Conservation (phyloP, 129 eudicot species). For the Flaveria brownii region DNA sequence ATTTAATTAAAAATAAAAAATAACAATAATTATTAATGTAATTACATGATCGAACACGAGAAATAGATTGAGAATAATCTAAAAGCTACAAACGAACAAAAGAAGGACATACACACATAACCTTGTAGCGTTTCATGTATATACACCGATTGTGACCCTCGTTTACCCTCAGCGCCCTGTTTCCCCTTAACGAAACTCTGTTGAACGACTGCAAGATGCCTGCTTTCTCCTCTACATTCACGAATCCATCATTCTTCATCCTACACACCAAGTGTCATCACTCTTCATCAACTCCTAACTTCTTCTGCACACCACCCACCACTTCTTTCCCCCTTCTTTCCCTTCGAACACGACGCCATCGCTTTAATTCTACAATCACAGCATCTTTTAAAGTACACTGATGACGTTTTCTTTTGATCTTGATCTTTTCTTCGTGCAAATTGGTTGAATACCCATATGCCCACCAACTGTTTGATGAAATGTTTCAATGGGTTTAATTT, state of each 20-base stretch:
- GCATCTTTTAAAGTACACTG: constrained; percentile 51
- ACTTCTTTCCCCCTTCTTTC: constrained; percentile 27
- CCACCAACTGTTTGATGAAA: constrained; percentile 47
- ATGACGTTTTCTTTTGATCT: neutral
- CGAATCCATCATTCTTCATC: constrained; percentile 21
- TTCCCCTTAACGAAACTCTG: constrained; percentile 9
- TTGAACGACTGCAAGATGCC: constrained; percentile 27
- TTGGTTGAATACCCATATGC: constrained; percentile 24
- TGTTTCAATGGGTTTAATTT: constrained; percentile 25
- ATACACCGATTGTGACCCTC: constrained; percentile 21
- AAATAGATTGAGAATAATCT: too few relatives aligned
- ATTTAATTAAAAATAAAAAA: too few relatives aligned
- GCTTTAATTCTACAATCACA: constrained; percentile 30
- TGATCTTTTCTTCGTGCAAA: neutral
- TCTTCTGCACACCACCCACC: constrained; percentile 21
- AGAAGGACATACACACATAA: too few relatives aligned
- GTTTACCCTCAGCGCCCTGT: neutral
- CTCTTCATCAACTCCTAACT: constrained; percentile 17
- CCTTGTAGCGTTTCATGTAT: too few relatives aligned
- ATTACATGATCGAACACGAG: too few relatives aligned
- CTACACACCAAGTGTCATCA: constrained; percentile 22
- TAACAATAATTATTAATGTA: too few relatives aligned
- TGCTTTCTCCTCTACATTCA: constrained; percentile 22
- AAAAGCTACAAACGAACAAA: too few relatives aligned
- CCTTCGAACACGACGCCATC: constrained; percentile 31